Percentiles rank a stretch among this genome's conserved stretches.
Evolutionary conservation across 1,139 yeast genomes (phyloP).

Genomic region (Protomyces gravidus): DNA sequence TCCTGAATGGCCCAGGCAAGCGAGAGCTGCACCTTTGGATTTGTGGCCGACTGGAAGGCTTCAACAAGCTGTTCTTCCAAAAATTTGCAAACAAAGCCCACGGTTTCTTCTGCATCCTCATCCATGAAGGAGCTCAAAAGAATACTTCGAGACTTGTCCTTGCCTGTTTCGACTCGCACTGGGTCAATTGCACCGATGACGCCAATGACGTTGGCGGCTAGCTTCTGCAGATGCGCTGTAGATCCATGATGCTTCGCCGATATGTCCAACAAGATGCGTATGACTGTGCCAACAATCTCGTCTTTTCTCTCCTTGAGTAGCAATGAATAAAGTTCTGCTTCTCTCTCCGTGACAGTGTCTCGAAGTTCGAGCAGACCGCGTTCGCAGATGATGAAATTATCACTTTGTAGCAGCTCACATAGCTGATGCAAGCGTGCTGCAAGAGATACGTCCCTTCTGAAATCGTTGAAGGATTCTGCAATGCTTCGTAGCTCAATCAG

Average conservation of each 20-base stretch:
- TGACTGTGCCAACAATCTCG: conserved; percentile 46
- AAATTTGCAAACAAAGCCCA: conserved; percentile 60
- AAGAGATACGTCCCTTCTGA: conserved; percentile 20
- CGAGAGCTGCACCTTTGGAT: conserved; percentile 78
- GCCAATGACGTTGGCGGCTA: conserved; percentile 68
- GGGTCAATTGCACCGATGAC: conserved; percentile 75
- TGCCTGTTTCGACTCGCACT: conserved; percentile 52
- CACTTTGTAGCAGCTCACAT: conserved; percentile 56
- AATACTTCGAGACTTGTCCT: conserved; percentile 47
- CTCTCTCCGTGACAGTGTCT: conserved; percentile 50
- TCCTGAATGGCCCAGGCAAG: conserved; percentile 90
- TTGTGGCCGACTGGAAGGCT: conserved; percentile 82
- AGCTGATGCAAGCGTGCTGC: conserved; percentile 47
- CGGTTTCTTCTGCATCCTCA: conserved; percentile 55
- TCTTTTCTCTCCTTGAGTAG: conserved; percentile 37
- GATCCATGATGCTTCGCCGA: conserved; percentile 55
- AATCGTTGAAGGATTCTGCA: conserved; percentile 27
- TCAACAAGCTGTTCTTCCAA: conserved; percentile 68
- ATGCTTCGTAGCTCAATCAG: conserved; percentile 36
- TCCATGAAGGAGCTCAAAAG: conserved; percentile 55
- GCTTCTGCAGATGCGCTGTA: conserved; percentile 50
- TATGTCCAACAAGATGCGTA: conserved; percentile 56
- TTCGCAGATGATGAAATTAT: conserved; percentile 69
- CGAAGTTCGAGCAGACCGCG: conserved; percentile 71
- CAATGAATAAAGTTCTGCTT: conserved; percentile 47